These are phyloP conservation scores for Paracamarosporium sp. DNA, from an alignment of 2,329 filamentous ascomycete species.

Conservation along the genomic window DNA sequence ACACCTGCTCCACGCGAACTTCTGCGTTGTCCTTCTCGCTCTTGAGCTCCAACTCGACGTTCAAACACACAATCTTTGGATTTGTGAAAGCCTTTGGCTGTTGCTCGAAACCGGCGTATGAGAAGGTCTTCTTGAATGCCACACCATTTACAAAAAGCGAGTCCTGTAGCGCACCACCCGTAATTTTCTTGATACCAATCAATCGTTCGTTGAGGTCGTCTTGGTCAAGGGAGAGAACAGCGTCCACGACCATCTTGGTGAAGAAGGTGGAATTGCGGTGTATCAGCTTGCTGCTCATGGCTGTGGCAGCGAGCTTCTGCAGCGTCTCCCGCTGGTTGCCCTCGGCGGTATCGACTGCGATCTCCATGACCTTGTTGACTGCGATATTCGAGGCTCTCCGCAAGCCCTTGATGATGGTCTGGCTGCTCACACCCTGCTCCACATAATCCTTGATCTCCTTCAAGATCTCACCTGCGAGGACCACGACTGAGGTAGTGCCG, in stretches of 20 bases:
- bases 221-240: constrained; percentile 93
- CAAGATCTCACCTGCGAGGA: constrained; percentile 94
- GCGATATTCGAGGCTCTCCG: constrained; percentile 87
- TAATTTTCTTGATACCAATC: constrained; percentile 98
- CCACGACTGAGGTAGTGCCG: constrained; percentile 96
- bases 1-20: constrained; percentile 96
- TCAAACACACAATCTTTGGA: constrained; percentile 96
- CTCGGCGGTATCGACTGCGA: constrained; percentile 84
- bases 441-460: constrained; percentile 97
- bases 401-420: constrained; percentile 96
- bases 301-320: constrained; percentile 86
- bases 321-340: constrained; percentile 87
- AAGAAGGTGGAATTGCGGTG: constrained; percentile 97
- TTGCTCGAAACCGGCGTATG: constrained; percentile 98
- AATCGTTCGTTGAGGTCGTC: constrained; percentile 97
- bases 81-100: constrained; percentile 95
- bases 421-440: constrained; percentile 94
- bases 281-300: constrained; percentile 99
- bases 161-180: constrained; percentile 92
- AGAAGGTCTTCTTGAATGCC: constrained; percentile 99
- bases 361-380: constrained; percentile 99
- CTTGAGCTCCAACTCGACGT: constrained; percentile 98
- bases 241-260: constrained; percentile 98
- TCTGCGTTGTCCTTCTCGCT: constrained; percentile 99
- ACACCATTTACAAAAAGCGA: constrained; percentile 97